phyloP scores from a whole-genome alignment of 768 basidiomycete species.

The Lactarius sanguifluus region DNA sequence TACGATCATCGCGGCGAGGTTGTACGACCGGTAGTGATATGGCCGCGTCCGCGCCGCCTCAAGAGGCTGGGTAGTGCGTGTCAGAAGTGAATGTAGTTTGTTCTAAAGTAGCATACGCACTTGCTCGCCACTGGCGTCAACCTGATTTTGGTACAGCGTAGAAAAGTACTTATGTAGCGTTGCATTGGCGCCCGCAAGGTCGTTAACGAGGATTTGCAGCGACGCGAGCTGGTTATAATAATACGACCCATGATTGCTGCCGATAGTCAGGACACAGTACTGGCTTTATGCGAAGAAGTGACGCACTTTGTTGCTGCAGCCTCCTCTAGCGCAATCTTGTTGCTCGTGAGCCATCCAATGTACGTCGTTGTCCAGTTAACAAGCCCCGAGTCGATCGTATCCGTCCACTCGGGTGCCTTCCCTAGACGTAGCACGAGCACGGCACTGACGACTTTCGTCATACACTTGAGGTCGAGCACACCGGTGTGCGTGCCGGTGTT shows the following conservation, averaged over 20 bases:
- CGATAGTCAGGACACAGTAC: neutral
- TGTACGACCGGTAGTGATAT: constrained; percentile 39
- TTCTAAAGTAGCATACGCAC: neutral
- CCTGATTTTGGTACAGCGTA: constrained; percentile 32
- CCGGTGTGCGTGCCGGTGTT: neutral
- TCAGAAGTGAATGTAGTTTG: constrained; percentile 12
- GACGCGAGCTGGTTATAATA: constrained; percentile 36
- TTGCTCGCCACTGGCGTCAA: constrained; percentile 34
- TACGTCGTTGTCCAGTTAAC: constrained; percentile 33
- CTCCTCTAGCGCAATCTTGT: constrained; percentile 29
- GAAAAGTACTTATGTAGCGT: constrained; percentile 33
- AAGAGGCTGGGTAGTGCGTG: constrained; percentile 36
- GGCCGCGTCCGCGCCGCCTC: constrained; percentile 37
- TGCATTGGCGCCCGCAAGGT: constrained; percentile 32
- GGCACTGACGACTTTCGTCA: constrained; percentile 35
- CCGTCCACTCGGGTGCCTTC: constrained; percentile 32
- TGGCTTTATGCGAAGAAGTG: neutral
- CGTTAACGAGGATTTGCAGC: constrained; percentile 34
- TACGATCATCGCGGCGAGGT: constrained; percentile 38
- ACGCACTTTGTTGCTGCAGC: constrained; percentile 33
- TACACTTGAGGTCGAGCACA: constrained; percentile 32
- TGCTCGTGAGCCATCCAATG: constrained; percentile 35
- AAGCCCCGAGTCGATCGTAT: constrained; percentile 32
- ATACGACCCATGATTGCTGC: constrained; percentile 38
- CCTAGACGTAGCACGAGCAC: constrained; percentile 32